A percentile compares a stretch with the other conserved stretches of the same genome.
Conservation (phyloP, 2,329 filamentous ascomycete species). For the Alternaria sp. region DNA sequence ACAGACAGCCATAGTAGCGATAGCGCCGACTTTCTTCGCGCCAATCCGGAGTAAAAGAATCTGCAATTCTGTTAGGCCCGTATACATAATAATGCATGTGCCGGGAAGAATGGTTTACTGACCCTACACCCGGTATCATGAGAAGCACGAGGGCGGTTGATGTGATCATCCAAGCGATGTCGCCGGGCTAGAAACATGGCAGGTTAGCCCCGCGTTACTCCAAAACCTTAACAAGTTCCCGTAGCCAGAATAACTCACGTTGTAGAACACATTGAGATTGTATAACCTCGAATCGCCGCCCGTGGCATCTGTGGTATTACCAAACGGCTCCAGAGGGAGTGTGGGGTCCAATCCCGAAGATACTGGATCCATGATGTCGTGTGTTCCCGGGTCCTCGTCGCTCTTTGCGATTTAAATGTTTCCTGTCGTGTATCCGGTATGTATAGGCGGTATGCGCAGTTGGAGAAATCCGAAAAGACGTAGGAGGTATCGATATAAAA, state of each 20-base stretch:
- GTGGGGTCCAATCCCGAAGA: slow-evolving; percentile 37
- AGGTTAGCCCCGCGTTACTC: slow-evolving; percentile 32
- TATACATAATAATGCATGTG: background rate
- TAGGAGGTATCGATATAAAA: background rate
- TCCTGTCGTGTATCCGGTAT: background rate
- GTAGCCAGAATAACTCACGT: slow-evolving; percentile 58
- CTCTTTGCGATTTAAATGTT: background rate
- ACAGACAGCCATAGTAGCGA: slow-evolving; percentile 85
- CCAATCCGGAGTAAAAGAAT: slow-evolving; percentile 93
- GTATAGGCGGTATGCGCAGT: background rate
- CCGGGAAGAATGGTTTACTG: slow-evolving; percentile 23
- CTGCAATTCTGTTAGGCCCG: slow-evolving; percentile 47
- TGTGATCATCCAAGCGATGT: slow-evolving; percentile 82
- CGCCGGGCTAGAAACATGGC: slow-evolving; percentile 65
- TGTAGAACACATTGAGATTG: slow-evolving; percentile 85
- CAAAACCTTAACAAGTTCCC: slow-evolving; percentile 11
- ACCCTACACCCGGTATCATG: slow-evolving; percentile 90
- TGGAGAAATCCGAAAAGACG: background rate
- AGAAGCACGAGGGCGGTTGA: slow-evolving; percentile 81
- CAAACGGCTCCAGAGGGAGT: slow-evolving; percentile 40
- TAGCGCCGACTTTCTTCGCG: slow-evolving; percentile 85
- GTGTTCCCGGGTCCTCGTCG: background rate
- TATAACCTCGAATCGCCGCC: slow-evolving; percentile 71
- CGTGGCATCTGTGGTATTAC: slow-evolving; percentile 66
- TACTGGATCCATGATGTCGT: slow-evolving; percentile 37